Evolutionary conservation across 1,284 basidiomycete species (phyloP), one percentile per base, ranked within the genome.

Genomic region (Termitomyces sp.): DNA sequence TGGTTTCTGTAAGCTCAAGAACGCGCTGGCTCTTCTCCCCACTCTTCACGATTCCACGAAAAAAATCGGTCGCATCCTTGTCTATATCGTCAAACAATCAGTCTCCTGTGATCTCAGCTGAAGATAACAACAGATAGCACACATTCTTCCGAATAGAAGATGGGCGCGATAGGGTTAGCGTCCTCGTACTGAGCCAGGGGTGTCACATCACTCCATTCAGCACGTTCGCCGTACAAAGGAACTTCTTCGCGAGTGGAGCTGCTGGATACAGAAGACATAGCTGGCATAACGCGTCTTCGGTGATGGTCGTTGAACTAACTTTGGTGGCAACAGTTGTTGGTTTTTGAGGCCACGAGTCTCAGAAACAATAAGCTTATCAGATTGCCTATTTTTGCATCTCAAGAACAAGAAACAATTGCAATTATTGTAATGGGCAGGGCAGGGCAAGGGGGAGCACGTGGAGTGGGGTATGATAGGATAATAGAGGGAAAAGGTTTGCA

Each of bases 31-130:
- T 91, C 70, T 83, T 83, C 72, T 97, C 94, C 5, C 80, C 82
- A 0, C 73, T 71, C 60, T 84, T 82, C 39, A 91, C 78, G 53
- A 97, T 77, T 0, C 85, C 93, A 53, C 94, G 84, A 67, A 97
- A 94, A 68, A 94, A 93, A 63, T 91, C 81, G 59, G 93, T 94
- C 1, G 90, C 92, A 72, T 95, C 92, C 57, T 86, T 89, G 72
- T 97, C 94, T 96, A 43, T 28, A 41, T 47, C 37, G 39, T 47
- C 34, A 7, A 33, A 34, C 8, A 35, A 35, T 57, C 14, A 41
- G 31, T 21, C n/a, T 52, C 24, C 9, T 31, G 18, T 39, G 18
- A 39, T n/a, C 3, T 19, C 8, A n/a, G 34, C 7, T 28, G 34
- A n/a, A 46, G 50, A 45, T 10, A 34, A 11, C 14, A 19, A 11